phyloP scores from a whole-genome alignment of 2,329 filamentous ascomycete species.

The Erysiphe neolycopersici region DNA sequence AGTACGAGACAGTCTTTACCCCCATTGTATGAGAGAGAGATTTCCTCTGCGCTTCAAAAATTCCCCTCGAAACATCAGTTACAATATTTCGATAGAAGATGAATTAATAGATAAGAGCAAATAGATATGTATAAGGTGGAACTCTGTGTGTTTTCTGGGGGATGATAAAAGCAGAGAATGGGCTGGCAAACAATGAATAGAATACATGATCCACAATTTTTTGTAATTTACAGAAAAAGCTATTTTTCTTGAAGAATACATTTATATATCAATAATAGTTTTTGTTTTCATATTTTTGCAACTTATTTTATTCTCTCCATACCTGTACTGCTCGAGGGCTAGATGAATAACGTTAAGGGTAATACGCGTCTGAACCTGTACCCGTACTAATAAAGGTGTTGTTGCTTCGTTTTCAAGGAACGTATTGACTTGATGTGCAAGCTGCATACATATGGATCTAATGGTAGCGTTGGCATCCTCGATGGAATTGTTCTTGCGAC shows the following conservation, averaged over 20 bases:
- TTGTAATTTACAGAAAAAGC: too few species aligned
- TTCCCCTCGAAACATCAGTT: background rate
- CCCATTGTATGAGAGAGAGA: constrained; percentile 88
- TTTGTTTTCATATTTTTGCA: too few species aligned
- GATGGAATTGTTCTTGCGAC: too few species aligned
- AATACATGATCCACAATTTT: too few species aligned
- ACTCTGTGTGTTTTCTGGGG: too few species aligned
- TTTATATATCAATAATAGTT: too few species aligned
- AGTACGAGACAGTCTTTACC: constrained; percentile 95
- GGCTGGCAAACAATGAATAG: too few species aligned
- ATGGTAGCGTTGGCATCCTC: too few species aligned
- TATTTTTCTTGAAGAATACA: too few species aligned
- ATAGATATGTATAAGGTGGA: too few species aligned
- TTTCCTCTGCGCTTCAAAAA: constrained; percentile 34
- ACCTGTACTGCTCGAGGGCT: constrained; percentile 53
- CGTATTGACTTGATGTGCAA: constrained; percentile 8
- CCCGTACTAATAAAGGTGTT: constrained; percentile 7
- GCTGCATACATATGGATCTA: constrained; percentile 7
- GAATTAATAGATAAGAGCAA: background rate
- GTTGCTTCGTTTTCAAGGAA: constrained; percentile 10
- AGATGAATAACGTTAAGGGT: constrained; percentile 49
- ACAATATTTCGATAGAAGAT: background rate
- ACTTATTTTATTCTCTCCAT: constrained; percentile 2
- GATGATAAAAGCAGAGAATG: too few species aligned
- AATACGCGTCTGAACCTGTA: constrained; percentile 48